Base-by-base conservation (phyloP, 352 stramenopile genomes). In the Lagenidium giganteum region DNA sequence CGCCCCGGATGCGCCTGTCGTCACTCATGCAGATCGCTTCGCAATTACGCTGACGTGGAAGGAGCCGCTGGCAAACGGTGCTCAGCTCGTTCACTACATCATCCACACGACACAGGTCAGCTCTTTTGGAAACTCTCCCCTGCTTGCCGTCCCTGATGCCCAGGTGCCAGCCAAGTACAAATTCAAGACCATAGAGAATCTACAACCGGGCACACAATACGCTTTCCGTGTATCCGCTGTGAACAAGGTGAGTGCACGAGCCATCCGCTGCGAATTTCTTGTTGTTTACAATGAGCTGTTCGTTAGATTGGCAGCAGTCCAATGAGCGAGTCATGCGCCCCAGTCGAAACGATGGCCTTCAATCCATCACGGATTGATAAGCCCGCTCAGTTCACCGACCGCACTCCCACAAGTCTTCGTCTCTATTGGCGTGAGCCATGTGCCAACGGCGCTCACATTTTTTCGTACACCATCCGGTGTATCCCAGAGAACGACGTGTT, bases 261-360 rank as follows among this genome's bases (percentile, higher is more conserved):
- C n/a, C n/a, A n/a, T n/a, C n/a, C n/a, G n/a, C n/a, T n/a, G n/a
- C n/a, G n/a, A n/a, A n/a, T n/a, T 37, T 31, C 11, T 8, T 25
- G 6, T 12, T 25, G 11, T 3, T 35, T n/a, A 20, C 18, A 5
- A 4, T 28, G 25, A 20, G 2, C 6, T 12, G 16, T 42, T 8
- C 14, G 51, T n/a, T 40, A 83, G 71, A 77, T 85, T 22, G 72
- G 70, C 3, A 42, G 22, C 4, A 84, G 77, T 25, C 40, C 30
- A 1, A 85, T 73, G 47, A 87, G 77, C 35, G 35, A 41, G 16
- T 8, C 50, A n/a, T 81, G 70, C 1, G 42, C 58, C 1, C 37
- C 59, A 1, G 54, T 75, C 4, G 70, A 83, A 35, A 90, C 77
- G 2, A 58, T 86, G 7, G 74, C 77, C 3, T 90, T 80, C 47